Conservation (phyloP, 257 asterid species). For the Fraxinus excelsior region DNA sequence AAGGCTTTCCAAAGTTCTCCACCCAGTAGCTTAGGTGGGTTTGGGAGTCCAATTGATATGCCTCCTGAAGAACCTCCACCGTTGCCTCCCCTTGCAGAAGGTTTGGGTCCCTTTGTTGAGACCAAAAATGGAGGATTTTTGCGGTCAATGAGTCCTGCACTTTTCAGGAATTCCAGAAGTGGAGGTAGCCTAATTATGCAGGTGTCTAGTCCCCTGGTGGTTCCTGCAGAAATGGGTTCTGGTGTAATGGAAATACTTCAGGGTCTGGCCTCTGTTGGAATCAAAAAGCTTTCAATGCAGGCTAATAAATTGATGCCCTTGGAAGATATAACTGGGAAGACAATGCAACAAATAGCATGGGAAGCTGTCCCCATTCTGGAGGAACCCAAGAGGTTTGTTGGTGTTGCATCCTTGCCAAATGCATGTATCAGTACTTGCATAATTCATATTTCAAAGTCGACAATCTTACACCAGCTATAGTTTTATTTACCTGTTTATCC, state of each 20-base stretch:
- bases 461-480: background rate
- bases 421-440: background rate
- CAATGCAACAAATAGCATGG: conserved; percentile 82
- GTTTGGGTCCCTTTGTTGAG: conserved; percentile 77
- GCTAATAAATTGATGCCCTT: conserved; percentile 90
- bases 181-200: conserved; percentile 88
- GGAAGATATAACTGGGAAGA: conserved; percentile 85
- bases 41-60: conserved; percentile 64
- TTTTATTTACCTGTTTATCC: conserved; percentile 18
- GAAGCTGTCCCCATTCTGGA: conserved; percentile 62
- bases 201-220: conserved; percentile 87
- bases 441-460: too few species aligned
- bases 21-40: conserved; percentile 49
- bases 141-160: conserved; percentile 81
- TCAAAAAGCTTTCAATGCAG: conserved; percentile 91
- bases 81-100: conserved; percentile 79
- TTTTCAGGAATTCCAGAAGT: conserved; percentile 60
- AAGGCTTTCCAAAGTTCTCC: conserved; percentile 67
- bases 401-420: background rate
- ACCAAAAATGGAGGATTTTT: conserved; percentile 79
- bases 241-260: conserved; percentile 79
- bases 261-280: conserved; percentile 82
- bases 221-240: conserved; percentile 96
- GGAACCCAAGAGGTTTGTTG: conserved; percentile 65
- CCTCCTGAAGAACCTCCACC: conserved; percentile 54